Conservation (phyloP, 1,139 yeast species). For the Lodderomyces pseudojiufengensis region DNA sequence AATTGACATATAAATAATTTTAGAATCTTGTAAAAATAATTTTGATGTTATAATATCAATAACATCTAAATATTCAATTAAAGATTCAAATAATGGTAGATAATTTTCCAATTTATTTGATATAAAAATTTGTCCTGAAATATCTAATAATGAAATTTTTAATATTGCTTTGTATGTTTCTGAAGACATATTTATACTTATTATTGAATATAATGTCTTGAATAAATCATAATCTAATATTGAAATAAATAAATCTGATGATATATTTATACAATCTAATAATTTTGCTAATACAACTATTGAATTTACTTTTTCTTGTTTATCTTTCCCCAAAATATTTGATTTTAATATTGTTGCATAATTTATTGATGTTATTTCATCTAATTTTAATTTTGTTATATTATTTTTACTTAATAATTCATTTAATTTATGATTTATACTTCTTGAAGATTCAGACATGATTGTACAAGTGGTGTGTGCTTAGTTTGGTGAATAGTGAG, state of each 20-base stretch:
- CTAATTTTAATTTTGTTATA: conserved; percentile 29
- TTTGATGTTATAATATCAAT: conserved; percentile 42
- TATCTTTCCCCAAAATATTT: conserved; percentile 45
- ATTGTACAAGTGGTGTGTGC: background rate
- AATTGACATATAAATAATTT: conserved; percentile 43
- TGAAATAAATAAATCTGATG: conserved; percentile 33
- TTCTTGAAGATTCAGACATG: conserved; percentile 37
- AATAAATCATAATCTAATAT: conserved; percentile 44
- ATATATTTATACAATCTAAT: conserved; percentile 44
- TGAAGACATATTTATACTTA: conserved; percentile 42
- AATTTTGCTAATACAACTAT: conserved; percentile 53
- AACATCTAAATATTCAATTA: conserved; percentile 41
- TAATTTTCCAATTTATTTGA: conserved; percentile 32
- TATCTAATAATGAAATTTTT: conserved; percentile 40
- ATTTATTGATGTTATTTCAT: conserved; percentile 30
- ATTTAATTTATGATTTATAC: conserved; percentile 44
- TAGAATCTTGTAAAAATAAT: conserved; percentile 41
- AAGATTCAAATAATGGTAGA: conserved; percentile 39
- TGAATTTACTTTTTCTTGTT: conserved; percentile 51
- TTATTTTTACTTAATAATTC: conserved; percentile 40
- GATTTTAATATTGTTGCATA: conserved; percentile 35
- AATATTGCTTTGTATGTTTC: conserved; percentile 50
- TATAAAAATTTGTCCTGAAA: conserved; percentile 44
- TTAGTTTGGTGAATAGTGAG: too few relatives aligned
- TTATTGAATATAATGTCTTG: conserved; percentile 41